Conservation (phyloP, 352 stramenopile genomes). For the Sclerospora graminicola region DNA sequence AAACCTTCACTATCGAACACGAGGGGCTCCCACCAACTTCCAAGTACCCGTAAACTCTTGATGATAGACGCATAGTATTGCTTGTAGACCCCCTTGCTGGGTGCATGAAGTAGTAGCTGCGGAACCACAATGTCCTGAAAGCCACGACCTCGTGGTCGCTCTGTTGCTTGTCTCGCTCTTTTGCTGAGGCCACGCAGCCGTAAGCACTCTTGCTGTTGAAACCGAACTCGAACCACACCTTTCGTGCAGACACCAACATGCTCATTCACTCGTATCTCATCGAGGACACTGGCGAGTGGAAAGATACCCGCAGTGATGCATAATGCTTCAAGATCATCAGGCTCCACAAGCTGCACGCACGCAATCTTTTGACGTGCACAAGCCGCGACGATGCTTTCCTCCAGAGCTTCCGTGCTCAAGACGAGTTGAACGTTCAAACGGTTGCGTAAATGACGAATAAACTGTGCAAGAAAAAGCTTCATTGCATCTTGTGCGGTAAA, state of each 20-base stretch:
- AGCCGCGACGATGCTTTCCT: conserved; percentile 28
- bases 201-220: conserved; percentile 33
- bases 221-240: conserved; percentile 21
- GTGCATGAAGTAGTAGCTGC: conserved; percentile 44
- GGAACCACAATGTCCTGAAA: conserved; percentile 16
- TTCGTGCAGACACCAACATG: conserved; percentile 31
- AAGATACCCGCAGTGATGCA: conserved; percentile 26
- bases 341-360: conserved; percentile 51
- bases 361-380: conserved; percentile 39
- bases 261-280: conserved; percentile 16
- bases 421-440: conserved; percentile 27
- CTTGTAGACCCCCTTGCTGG: conserved; percentile 53
- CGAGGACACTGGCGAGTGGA: conserved; percentile 42
- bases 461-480: no score
- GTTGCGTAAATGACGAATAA: conserved; percentile 13
- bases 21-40: no score
- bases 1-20: background rate
- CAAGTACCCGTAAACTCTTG: conserved; percentile 51
- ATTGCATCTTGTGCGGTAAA: no score
- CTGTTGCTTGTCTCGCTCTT: background rate
- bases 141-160: background rate
- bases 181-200: conserved; percentile 25
- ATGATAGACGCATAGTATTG: conserved; percentile 48
- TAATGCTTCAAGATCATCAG: conserved; percentile 34
- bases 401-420: conserved; percentile 33